Evolutionary conservation across 805 yeast species (phyloP).

Genomic region (Suhomyces emberorum): DNA sequence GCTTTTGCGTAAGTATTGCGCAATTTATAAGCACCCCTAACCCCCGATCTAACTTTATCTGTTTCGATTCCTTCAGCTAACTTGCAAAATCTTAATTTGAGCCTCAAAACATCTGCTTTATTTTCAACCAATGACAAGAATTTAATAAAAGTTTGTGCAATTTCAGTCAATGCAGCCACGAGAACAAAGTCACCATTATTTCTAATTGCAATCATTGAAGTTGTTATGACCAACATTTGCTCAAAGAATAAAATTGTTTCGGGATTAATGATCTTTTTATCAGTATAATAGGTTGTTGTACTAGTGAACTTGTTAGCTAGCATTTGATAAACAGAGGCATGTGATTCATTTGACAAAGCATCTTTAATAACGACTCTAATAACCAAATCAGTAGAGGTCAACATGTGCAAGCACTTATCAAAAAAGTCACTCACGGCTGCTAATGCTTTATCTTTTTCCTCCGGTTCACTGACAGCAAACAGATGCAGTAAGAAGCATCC

Average conservation of each 20-base stretch:
- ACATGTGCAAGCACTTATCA: slow-evolving; percentile 46
- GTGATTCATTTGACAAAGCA: slow-evolving; percentile 61
- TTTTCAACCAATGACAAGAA: slow-evolving; percentile 28
- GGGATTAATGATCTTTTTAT: slow-evolving; percentile 21
- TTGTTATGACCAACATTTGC: slow-evolving; percentile 46
- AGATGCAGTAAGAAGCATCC: slow-evolving; percentile 51
- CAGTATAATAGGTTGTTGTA: slow-evolving; percentile 32
- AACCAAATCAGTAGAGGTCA: slow-evolving; percentile 48
- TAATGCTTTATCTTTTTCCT: slow-evolving; percentile 27
- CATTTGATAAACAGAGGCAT: slow-evolving; percentile 52
- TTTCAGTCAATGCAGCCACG: slow-evolving; percentile 29
- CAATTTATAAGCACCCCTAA: slow-evolving; percentile 43
- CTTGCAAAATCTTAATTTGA: slow-evolving; percentile 44
- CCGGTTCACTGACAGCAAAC: slow-evolving; percentile 21
- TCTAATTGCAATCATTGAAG: slow-evolving; percentile 33
- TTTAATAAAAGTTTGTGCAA: slow-evolving; percentile 24
- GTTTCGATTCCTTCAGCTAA: slow-evolving; percentile 33
- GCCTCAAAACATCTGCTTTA: slow-evolving; percentile 27
- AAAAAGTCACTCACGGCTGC: slow-evolving; percentile 46
- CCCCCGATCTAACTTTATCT: slow-evolving; percentile 30
- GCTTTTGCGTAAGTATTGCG: slow-evolving; percentile 48
- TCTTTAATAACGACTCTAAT: slow-evolving; percentile 72
- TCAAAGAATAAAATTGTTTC: slow-evolving; percentile 43
- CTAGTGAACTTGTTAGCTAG: slow-evolving; percentile 45
- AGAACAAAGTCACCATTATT: slow-evolving; percentile 36